Evolutionary conservation across 73 alveolate species (phyloP).

Genomic region (Paramecium biaurelia): DNA sequence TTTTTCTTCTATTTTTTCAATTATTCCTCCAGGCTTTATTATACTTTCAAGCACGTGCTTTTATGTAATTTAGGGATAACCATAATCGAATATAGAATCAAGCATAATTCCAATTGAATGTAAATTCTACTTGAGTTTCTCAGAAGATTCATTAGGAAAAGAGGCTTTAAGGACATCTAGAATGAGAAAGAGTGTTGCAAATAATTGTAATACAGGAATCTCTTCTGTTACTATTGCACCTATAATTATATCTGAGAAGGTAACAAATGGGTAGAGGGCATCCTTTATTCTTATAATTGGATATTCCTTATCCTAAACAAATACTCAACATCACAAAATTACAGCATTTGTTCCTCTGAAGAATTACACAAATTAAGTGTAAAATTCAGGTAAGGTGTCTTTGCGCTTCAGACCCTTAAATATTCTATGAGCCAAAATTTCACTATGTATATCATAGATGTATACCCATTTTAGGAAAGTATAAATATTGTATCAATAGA

Average conservation of each 20-base stretch:
- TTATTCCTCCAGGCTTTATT: constrained; percentile 41
- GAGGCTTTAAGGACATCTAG: constrained; percentile 17
- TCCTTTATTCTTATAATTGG: constrained; percentile 55
- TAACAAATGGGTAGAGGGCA: constrained; percentile 43
- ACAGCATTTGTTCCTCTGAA: constrained; percentile 49
- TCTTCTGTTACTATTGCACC: constrained; percentile 53
- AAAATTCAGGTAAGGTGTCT: constrained; percentile 56
- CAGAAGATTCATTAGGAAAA: not conserved
- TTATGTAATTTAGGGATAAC: constrained; percentile 56
- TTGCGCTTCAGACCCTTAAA: constrained; percentile 51
- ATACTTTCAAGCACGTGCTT: constrained; percentile 59
- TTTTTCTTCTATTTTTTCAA: constrained; percentile 58
- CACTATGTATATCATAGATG: not conserved
- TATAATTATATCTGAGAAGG: constrained; percentile 43
- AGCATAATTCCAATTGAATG: constrained; percentile 46
- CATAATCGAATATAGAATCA: constrained; percentile 54
- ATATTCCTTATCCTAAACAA: constrained; percentile 52
- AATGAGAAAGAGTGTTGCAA: not conserved
- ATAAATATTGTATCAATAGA: constrained; percentile 58
- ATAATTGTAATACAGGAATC: constrained; percentile 37
- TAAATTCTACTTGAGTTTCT: constrained; percentile 47
- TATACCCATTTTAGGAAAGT: constrained; percentile 58
- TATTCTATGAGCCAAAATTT: constrained; percentile 49
- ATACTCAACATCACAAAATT: not conserved
- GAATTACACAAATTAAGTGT: not conserved